Evolutionary conservation across 306 rosid genomes (phyloP).

Genomic region (Prunus dulcis): DNA sequence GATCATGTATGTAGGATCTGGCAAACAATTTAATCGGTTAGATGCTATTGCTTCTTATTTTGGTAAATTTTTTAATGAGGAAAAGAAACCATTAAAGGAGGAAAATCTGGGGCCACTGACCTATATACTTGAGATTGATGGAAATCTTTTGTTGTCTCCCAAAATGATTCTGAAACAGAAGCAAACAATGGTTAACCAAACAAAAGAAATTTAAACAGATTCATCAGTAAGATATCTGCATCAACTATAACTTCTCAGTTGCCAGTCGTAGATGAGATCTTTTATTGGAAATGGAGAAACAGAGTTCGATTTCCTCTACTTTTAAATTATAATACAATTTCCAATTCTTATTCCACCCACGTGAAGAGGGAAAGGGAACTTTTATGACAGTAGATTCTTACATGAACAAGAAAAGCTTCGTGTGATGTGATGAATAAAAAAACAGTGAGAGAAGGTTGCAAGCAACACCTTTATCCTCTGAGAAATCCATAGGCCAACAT

Average conservation of each 20-base stretch:
- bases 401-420: background rate
- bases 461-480: constrained; percentile 69
- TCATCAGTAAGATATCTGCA: background rate
- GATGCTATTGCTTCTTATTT: background rate
- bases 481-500: constrained; percentile 88
- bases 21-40: constrained; percentile 2
- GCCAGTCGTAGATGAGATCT: background rate
- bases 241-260: background rate
- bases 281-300: background rate
- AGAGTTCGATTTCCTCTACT: background rate
- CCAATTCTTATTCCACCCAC: background rate
- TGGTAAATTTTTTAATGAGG: constrained; percentile 1
- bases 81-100: constrained; percentile 17
- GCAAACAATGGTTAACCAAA: constrained; percentile 10
- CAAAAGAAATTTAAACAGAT: background rate
- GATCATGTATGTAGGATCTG: constrained; percentile 97
- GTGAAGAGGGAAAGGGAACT: background rate
- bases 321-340: too few relatives aligned
- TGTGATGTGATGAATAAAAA: background rate
- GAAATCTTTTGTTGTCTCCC: constrained; percentile 39
- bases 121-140: constrained; percentile 78
- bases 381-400: background rate
- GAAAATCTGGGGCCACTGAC: constrained; percentile 35
- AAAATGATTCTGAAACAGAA: constrained; percentile 52
- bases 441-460: background rate